phyloP scores from a whole-genome alignment of 2,329 filamentous ascomycete genomes.

The Chaetomium sp. region DNA sequence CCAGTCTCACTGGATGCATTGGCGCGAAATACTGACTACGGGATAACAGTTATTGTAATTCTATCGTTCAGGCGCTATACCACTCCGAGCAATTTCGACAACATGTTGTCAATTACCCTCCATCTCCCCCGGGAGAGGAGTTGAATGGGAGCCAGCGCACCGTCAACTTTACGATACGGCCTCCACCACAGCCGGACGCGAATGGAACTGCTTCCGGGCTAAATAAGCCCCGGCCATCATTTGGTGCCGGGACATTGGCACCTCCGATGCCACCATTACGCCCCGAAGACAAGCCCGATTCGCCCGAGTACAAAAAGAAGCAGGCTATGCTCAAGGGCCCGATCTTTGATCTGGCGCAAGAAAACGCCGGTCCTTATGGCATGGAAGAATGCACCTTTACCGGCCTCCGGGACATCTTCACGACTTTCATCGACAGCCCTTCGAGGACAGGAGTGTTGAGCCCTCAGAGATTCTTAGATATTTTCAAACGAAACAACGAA shows the following conservation, averaged over 20 bases:
- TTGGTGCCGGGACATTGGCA: conserved; percentile 48
- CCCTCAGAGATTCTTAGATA: conserved; percentile 87
- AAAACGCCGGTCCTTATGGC: conserved; percentile 72
- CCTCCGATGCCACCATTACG: conserved; percentile 51
- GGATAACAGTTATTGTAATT: conserved; percentile 82
- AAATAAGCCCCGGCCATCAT: conserved; percentile 45
- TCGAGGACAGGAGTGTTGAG: conserved; percentile 85
- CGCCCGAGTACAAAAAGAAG: conserved; percentile 97
- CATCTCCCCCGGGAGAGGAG: conserved; percentile 61
- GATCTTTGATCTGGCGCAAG: conserved; percentile 75
- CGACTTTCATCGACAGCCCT: conserved; percentile 74
- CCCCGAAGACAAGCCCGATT: conserved; percentile 89
- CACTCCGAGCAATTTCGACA: conserved; percentile 92
- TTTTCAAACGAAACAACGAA: conserved; percentile 89
- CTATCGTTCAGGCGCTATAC: conserved; percentile 93
- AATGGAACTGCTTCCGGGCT: conserved; percentile 35
- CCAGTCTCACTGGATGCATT: background rate
- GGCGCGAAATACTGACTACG: conserved; percentile 6
- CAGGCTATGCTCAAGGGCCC: conserved; percentile 83
- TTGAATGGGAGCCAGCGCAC: conserved; percentile 53
- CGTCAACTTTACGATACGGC: conserved; percentile 56
- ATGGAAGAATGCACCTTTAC: conserved; percentile 96
- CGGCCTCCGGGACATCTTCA: conserved; percentile 91
- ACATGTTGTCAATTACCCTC: conserved; percentile 86
- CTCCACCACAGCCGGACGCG: conserved; percentile 47